A percentile compares a stretch with the other conserved stretches of the same genome.
These are phyloP conservation scores for Tricholoma bakamatsutake DNA, from an alignment of 768 basidiomycete species.

Conservation along the genomic window DNA sequence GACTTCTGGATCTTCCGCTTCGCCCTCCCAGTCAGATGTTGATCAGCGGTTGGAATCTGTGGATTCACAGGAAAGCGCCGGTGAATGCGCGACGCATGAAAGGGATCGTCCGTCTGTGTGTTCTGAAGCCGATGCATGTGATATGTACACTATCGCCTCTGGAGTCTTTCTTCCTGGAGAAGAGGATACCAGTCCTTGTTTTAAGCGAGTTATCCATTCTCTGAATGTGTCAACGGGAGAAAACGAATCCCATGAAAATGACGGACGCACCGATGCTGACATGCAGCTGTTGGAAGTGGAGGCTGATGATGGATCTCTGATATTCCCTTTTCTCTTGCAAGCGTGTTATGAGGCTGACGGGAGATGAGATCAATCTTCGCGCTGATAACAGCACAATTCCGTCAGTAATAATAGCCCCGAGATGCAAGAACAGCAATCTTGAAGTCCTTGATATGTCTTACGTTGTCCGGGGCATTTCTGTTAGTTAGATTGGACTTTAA, in stretches of 20 bases:
- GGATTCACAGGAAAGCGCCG: constrained; percentile 8
- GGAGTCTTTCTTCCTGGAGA: neutral
- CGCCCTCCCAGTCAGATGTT: neutral
- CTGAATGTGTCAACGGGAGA: neutral
- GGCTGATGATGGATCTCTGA: neutral
- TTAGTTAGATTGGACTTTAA: too few relatives aligned
- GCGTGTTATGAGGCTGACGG: neutral
- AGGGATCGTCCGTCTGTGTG: neutral
- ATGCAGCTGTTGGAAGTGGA: neutral
- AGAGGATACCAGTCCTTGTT: neutral
- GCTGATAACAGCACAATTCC: neutral
- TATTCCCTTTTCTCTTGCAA: neutral
- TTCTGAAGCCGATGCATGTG: neutral
- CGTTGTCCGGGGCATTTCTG: too few relatives aligned
- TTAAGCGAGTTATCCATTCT: neutral
- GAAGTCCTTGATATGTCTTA: too few relatives aligned
- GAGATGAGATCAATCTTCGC: neutral
- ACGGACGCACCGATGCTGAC: neutral
- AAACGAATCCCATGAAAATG: neutral
- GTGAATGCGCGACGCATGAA: neutral
- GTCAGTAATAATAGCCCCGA: too few relatives aligned
- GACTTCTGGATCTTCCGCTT: neutral
- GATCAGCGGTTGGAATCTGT: constrained; percentile 1
- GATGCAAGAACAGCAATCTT: too few relatives aligned
- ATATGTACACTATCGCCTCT: neutral